Evolutionary conservation across 2,329 filamentous ascomycete genomes (phyloP).

Genomic region (Fusarium sp.): DNA sequence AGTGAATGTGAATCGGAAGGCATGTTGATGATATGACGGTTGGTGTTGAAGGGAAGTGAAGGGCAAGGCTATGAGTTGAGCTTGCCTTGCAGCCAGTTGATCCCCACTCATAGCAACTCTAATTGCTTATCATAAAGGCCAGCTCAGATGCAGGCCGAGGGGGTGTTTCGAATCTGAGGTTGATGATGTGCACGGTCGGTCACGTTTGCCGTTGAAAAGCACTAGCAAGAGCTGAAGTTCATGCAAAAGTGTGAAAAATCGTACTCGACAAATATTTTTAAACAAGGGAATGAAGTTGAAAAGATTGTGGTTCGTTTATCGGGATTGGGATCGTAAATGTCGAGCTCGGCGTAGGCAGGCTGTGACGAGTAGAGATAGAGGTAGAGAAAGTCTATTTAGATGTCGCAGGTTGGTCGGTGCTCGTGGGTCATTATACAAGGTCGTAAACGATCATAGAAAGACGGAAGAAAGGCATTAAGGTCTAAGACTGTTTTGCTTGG

Average conservation of each 20-base stretch:
- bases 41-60: conserved; percentile 9
- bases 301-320: conserved; percentile 12
- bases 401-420: conserved; percentile 36
- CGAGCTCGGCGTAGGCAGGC: conserved; percentile 32
- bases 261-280: conserved; percentile 1
- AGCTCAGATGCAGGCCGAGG: conserved; percentile 28
- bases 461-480: conserved; percentile 44
- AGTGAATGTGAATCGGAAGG: conserved; percentile 45
- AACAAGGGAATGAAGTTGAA: background rate
- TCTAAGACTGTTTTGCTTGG: conserved; percentile 40
- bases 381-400: conserved; percentile 37
- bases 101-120: conserved; percentile 72
- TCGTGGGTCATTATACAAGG: conserved; percentile 44
- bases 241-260: conserved; percentile 28
- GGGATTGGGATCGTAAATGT: conserved; percentile 14
- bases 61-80: conserved; percentile 22
- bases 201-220: conserved; percentile 23
- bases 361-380: conserved; percentile 22
- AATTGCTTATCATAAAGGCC: conserved; percentile 41
- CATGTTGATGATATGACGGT: conserved; percentile 22
- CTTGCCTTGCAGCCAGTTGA: conserved; percentile 66
- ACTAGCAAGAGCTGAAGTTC: conserved; percentile 30
- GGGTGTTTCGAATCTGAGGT: conserved; percentile 28
- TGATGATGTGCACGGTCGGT: conserved; percentile 36
- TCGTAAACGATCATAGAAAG: conserved; percentile 43